Conservation (phyloP, 2,329 filamentous ascomycete species). For the Beauveria pseudobassiana region DNA sequence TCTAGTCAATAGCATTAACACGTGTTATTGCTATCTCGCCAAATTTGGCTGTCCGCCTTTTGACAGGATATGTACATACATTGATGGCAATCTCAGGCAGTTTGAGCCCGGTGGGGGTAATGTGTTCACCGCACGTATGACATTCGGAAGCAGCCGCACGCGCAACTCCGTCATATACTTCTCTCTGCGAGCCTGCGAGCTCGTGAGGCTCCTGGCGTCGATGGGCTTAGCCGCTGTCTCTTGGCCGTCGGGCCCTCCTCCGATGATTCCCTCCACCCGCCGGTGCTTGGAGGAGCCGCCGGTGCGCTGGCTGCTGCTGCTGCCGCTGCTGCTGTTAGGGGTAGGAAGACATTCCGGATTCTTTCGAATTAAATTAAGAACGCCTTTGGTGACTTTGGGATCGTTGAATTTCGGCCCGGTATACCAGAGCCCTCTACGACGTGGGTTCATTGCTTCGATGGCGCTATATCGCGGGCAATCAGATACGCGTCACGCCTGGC, state of each 20-base stretch:
- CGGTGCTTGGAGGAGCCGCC: not conserved
- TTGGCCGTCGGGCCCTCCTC: not conserved
- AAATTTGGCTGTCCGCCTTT: too few relatives aligned
- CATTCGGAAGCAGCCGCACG: conserved; percentile 26
- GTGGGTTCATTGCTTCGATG: not conserved
- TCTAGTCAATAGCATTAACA: conserved; percentile 12
- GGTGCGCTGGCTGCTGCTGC: not conserved
- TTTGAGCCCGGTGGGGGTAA: conserved; percentile 19
- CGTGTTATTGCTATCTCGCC: too few relatives aligned
- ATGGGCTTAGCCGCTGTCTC: not conserved
- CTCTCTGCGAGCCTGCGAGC: conserved; percentile 7
- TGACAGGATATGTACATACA: conserved; percentile 17
- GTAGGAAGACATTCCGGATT: not conserved
- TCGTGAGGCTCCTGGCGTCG: not conserved
- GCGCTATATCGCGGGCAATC: not conserved
- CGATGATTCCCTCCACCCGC: not conserved
- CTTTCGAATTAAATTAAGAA: not conserved
- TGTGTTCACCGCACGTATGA: conserved; percentile 19
- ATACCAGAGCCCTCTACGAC: not conserved
- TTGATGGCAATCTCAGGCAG: conserved; percentile 22
- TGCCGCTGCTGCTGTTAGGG: not conserved
- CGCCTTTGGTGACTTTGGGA: not conserved
- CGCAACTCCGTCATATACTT: conserved; percentile 20
- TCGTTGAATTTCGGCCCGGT: not conserved
- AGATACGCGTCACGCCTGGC: not conserved